phyloP scores from a whole-genome alignment of 2,329 filamentous ascomycete species.

The Thielaviopsis populi region DNA sequence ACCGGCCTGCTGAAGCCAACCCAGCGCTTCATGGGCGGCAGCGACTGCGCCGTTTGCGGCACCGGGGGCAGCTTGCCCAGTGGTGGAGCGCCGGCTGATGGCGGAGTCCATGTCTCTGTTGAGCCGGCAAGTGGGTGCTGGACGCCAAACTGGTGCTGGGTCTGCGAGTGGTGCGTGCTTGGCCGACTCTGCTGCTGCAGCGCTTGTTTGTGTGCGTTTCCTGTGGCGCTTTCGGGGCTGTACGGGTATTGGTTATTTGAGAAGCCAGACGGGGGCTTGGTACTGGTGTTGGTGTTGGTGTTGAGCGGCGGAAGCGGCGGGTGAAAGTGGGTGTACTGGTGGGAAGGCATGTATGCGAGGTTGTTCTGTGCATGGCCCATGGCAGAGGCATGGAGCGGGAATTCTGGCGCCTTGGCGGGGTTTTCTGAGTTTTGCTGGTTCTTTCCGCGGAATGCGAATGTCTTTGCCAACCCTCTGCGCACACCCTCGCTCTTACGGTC shows the following conservation, averaged over 20 bases:
- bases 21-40: constrained; percentile 37
- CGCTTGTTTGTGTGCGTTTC: neutral
- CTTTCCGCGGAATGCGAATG: constrained; percentile 36
- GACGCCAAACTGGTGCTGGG: neutral
- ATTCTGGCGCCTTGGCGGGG: constrained; percentile 11
- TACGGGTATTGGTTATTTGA: constrained; percentile 13
- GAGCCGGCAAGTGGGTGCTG: constrained; percentile 11
- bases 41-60: constrained; percentile 22
- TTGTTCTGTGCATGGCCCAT: constrained; percentile 12
- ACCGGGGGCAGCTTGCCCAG: constrained; percentile 30
- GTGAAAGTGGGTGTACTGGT: constrained; percentile 14
- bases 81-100: constrained; percentile 26
- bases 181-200: neutral
- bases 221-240: constrained; percentile 14
- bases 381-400: constrained; percentile 20
- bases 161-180: neutral
- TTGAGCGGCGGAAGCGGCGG: neutral
- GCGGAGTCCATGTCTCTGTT: constrained; percentile 1
- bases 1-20: constrained; percentile 34
- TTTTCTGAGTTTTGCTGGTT: constrained; percentile 20
- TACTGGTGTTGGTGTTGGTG: constrained; percentile 16
- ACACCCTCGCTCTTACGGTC: constrained; percentile 43
- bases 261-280: constrained; percentile 13
- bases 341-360: constrained; percentile 10
- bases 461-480: constrained; percentile 37